phyloP scores from a whole-genome alignment of 805 yeast species.

The Helenozyma baotianmanensis region DNA sequence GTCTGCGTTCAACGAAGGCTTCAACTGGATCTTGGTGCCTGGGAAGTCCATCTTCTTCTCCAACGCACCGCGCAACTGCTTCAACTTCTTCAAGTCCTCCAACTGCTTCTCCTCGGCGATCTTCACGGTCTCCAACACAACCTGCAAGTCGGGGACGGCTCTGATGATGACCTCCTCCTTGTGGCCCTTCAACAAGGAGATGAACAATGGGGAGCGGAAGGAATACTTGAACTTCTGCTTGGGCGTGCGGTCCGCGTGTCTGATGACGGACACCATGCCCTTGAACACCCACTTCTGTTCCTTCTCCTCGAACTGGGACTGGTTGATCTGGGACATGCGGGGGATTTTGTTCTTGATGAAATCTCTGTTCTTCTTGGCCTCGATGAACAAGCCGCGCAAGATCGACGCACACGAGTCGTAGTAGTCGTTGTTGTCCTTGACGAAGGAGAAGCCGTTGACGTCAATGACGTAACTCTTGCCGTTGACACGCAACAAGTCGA shows the following conservation, averaged over 20 bases:
- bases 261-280: slow-evolving; percentile 83
- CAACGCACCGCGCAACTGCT: slow-evolving; percentile 73
- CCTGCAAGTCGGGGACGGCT: slow-evolving; percentile 77
- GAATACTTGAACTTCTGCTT: slow-evolving; percentile 96
- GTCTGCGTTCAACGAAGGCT: slow-evolving; percentile 70
- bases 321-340: slow-evolving; percentile 29
- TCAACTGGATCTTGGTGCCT: slow-evolving; percentile 93
- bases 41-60: slow-evolving; percentile 88
- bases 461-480: slow-evolving; percentile 92
- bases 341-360: slow-evolving; percentile 36
- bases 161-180: slow-evolving; percentile 94
- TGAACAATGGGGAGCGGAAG: slow-evolving; percentile 80
- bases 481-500: slow-evolving; percentile 84
- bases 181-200: slow-evolving; percentile 86
- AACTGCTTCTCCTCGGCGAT: slow-evolving; percentile 73
- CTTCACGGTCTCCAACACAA: slow-evolving; percentile 79
- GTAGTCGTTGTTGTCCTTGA: slow-evolving; percentile 82
- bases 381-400: slow-evolving; percentile 65
- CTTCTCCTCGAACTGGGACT: slow-evolving; percentile 48
- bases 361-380: slow-evolving; percentile 42
- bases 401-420: slow-evolving; percentile 81
- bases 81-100: slow-evolving; percentile 76
- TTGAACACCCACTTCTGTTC: slow-evolving; percentile 95
- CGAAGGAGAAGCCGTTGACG: slow-evolving; percentile 97
- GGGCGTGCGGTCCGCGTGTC: slow-evolving; percentile 99